Conservation (phyloP, 2,329 filamentous ascomycete species). For the Sclerotinia subarctica region DNA sequence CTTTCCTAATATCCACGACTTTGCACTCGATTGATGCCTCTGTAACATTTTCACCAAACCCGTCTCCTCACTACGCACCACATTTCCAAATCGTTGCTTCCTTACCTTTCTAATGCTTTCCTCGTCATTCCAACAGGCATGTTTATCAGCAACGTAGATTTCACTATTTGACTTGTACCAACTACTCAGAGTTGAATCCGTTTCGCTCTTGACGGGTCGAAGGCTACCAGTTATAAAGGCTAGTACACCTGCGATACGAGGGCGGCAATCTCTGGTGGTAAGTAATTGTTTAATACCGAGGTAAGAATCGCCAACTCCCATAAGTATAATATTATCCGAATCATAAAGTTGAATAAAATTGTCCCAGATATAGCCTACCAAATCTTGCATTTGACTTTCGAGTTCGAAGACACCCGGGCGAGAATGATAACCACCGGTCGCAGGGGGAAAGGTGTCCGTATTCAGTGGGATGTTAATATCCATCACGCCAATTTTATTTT, state of each 20-base stretch:
- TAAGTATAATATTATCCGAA: constrained; percentile 68
- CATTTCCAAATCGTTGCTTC: constrained; percentile 59
- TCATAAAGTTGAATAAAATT: constrained; percentile 86
- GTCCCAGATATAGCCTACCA: constrained; percentile 89
- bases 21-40: constrained; percentile 50
- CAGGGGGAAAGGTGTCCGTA: constrained; percentile 20
- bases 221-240: constrained; percentile 79
- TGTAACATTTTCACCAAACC: constrained; percentile 57
- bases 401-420: constrained; percentile 49
- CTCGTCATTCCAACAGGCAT: constrained; percentile 70
- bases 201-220: constrained; percentile 74
- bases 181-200: constrained; percentile 64
- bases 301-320: constrained; percentile 89
- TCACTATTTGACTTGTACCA: constrained; percentile 85
- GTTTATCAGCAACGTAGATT: constrained; percentile 72
- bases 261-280: constrained; percentile 68
- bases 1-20: constrained; percentile 46
- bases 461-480: constrained; percentile 77
- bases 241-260: constrained; percentile 67
- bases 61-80: constrained; percentile 49
- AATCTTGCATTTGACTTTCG: constrained; percentile 59
- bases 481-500: constrained; percentile 77
- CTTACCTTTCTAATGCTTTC: constrained; percentile 57
- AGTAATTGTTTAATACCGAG: constrained; percentile 78
- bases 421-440: neutral